Evolutionary conservation across 1,284 basidiomycete species (phyloP).

Genomic region (Vanrija pseudolonga): DNA sequence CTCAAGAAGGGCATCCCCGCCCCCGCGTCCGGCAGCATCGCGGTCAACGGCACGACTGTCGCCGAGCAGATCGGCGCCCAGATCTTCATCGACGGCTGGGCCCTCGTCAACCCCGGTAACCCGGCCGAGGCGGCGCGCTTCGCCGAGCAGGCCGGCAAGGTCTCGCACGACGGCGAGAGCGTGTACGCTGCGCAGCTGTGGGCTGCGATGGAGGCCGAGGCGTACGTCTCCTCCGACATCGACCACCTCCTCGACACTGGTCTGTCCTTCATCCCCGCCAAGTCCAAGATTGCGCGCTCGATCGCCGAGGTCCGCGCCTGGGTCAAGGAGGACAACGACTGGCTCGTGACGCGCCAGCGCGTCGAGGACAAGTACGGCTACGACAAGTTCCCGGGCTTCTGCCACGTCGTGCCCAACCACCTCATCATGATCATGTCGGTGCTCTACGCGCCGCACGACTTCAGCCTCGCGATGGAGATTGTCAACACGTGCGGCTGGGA

Average conservation of each 20-base stretch:
- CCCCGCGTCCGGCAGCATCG: neutral
- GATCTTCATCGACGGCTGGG: too few relatives aligned
- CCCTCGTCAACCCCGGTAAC: too few relatives aligned
- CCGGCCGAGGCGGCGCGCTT: too few relatives aligned
- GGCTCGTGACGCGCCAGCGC: conserved; percentile 3
- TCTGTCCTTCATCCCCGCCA: neutral
- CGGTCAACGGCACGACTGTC: neutral
- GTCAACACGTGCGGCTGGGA: conserved; percentile 7
- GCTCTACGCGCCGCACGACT: conserved; percentile 1
- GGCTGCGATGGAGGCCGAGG: conserved; percentile 8
- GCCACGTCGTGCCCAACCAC: conserved; percentile 6
- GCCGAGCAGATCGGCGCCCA: neutral
- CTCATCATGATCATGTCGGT: conserved; percentile 6
- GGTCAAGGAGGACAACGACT: conserved; percentile 4
- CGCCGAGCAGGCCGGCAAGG: too few relatives aligned
- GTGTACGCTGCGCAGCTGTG: neutral
- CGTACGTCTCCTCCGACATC: conserved; percentile 3
- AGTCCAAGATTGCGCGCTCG: neutral
- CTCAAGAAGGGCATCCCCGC: conserved; percentile 7
- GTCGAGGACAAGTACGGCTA: conserved; percentile 6
- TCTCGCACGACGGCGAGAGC: too few relatives aligned
- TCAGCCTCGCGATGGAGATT: conserved; percentile 1
- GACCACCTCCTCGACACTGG: conserved; percentile 4
- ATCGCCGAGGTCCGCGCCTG: conserved; percentile 1
- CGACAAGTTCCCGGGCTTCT: conserved; percentile 5